Percentiles rank a stretch among this genome's conserved stretches.
Conservation (phyloP, 192 early-diverging fungal genomes). For the Thamnidium elegans region DNA sequence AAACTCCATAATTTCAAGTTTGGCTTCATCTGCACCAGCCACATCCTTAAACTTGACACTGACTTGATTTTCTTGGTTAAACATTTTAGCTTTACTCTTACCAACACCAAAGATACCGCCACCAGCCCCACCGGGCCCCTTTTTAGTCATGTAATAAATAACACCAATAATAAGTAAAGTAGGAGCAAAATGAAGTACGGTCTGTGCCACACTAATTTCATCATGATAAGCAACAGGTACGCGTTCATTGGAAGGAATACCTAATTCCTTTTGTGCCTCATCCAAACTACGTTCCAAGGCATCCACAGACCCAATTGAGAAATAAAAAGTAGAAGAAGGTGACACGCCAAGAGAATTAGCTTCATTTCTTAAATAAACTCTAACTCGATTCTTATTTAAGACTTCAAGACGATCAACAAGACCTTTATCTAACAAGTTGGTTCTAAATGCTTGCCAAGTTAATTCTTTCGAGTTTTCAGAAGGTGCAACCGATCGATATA, state of each 20-base stretch:
- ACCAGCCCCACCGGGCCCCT: conserved; percentile 58
- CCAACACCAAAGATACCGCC: conserved; percentile 94
- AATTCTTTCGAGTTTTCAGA: conserved; percentile 61
- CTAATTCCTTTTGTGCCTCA: conserved; percentile 85
- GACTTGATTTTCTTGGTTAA: conserved; percentile 94
- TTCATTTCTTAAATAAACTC: conserved; percentile 73
- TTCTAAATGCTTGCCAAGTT: conserved; percentile 91
- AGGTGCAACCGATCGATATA: conserved; percentile 44
- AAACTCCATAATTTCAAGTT: conserved; percentile 99
- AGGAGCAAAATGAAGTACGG: conserved; percentile 88
- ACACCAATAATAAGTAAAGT: conserved; percentile 88
- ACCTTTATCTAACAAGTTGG: conserved; percentile 84
- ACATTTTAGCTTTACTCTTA: conserved; percentile 94
- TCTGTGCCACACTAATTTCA: conserved; percentile 67
- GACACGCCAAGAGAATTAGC: conserved; percentile 41
- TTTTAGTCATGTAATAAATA: conserved; percentile 81
- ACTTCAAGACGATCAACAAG: conserved; percentile 87
- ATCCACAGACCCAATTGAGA: conserved; percentile 93
- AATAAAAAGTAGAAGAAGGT: conserved; percentile 52
- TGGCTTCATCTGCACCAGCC: conserved; percentile 98
- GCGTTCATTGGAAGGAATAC: conserved; percentile 82
- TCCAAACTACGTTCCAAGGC: conserved; percentile 90
- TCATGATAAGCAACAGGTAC: conserved; percentile 90
- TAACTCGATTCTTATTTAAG: conserved; percentile 80
- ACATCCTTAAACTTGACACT: conserved; percentile 98